phyloP scores from a whole-genome alignment of 2,329 filamentous ascomycete genomes.

The Epichloe amarillans region DNA sequence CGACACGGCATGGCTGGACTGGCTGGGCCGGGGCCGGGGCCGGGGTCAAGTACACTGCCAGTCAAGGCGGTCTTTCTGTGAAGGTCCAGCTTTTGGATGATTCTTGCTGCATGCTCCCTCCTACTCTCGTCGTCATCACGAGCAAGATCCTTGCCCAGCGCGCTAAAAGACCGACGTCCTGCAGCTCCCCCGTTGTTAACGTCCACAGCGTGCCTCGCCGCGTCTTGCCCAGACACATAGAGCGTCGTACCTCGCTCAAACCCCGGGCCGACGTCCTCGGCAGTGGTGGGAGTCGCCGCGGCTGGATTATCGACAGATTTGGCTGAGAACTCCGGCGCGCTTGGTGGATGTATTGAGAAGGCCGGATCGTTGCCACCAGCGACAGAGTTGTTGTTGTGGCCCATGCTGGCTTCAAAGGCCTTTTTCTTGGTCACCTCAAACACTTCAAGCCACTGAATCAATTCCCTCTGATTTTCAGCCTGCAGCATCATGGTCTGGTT shows the following conservation, averaged over 20 bases:
- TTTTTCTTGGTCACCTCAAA: constrained; percentile 92
- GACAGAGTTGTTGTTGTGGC: constrained; percentile 33
- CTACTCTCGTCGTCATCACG: constrained; percentile 60
- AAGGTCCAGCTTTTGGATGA: constrained; percentile 86
- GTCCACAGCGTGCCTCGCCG: constrained; percentile 59
- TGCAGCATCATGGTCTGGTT: constrained; percentile 81
- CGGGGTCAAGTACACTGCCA: constrained; percentile 22
- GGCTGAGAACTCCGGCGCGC: constrained; percentile 81
- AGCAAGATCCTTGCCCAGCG: constrained; percentile 31
- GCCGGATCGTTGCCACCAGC: constrained; percentile 53
- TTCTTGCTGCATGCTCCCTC: constrained; percentile 70
- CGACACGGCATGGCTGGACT: constrained; percentile 30
- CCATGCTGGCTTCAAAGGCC: constrained; percentile 63
- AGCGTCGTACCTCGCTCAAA: constrained; percentile 53
- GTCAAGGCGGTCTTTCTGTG: constrained; percentile 64
- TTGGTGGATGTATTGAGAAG: constrained; percentile 82
- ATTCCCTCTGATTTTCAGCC: constrained; percentile 78
- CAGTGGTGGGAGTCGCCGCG: constrained; percentile 36
- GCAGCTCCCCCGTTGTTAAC: constrained; percentile 30
- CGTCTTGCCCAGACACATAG: constrained; percentile 47
- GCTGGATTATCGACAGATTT: constrained; percentile 57
- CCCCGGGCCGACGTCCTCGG: constrained; percentile 30
- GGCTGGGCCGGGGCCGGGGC: neutral
- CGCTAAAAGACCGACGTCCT: constrained; percentile 44
- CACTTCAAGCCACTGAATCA: constrained; percentile 88